Percentiles rank a stretch among this genome's conserved stretches.
phyloP scores from a whole-genome alignment of 2,329 filamentous ascomycete genomes.

The Cladosporium sphaerospermum region DNA sequence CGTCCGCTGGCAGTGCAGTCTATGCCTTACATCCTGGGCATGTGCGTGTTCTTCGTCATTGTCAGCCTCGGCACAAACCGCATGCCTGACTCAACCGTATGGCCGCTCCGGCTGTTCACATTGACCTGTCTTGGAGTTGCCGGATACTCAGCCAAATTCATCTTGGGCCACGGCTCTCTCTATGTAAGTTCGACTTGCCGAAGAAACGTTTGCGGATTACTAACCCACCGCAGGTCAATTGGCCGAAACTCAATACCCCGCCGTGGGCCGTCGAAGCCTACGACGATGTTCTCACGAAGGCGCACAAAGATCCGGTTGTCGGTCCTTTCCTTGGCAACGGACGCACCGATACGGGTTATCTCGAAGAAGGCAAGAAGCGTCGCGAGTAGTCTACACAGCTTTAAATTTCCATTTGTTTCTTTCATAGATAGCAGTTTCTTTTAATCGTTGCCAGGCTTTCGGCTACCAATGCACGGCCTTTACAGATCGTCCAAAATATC shows the following conservation, averaged over 20 bases:
- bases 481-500: too few species aligned
- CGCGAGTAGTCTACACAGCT: constrained; percentile 57
- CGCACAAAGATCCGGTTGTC: constrained; percentile 73
- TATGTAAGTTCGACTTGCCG: constrained; percentile 64
- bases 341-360: constrained; percentile 72
- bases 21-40: constrained; percentile 84
- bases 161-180: constrained; percentile 79
- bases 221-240: constrained; percentile 67
- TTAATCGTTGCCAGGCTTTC: neutral
- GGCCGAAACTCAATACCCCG: constrained; percentile 91
- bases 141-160: constrained; percentile 68
- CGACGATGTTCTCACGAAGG: constrained; percentile 76
- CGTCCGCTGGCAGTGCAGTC: constrained; percentile 83
- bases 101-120: constrained; percentile 76
- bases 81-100: constrained; percentile 65
- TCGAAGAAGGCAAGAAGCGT: constrained; percentile 98
- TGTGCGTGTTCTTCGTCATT: constrained; percentile 76
- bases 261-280: constrained; percentile 83
- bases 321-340: constrained; percentile 66
- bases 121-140: constrained; percentile 69
- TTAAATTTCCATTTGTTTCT: neutral
- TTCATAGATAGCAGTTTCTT: constrained; percentile 6
- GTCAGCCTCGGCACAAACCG: constrained; percentile 67
- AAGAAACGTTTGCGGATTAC: constrained; percentile 6
- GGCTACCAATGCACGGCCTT: too few species aligned